Evolutionary conservation across 2,329 filamentous ascomycete genomes (phyloP), one percentile per base, ranked within the genome.

Genomic region (Penicillium sp.): DNA sequence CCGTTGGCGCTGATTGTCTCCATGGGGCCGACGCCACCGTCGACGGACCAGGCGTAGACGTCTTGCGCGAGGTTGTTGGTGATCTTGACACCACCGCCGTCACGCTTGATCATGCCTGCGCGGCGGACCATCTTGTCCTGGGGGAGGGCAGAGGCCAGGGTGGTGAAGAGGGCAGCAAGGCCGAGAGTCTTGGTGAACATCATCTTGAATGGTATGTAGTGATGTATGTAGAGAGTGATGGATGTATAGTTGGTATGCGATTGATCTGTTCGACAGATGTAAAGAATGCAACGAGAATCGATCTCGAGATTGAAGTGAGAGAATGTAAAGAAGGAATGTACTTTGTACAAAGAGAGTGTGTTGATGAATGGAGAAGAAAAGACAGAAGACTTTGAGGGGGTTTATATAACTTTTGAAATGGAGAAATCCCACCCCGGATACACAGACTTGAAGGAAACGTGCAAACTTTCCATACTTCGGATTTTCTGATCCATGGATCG

Each of bases 11-110:
- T 41, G 47, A 73, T 56, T 49, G 58, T 68, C 38, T 65, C 50
- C 67, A 69, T 72, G 45, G 63, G 47, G 41, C 65, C 65, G 48
- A 63, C 65, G 14, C 55, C 56, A 46, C 67, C 57, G 53, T 64
- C 51, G 34, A 73, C 68, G 46, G 71, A 72, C 71, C 70, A 72
- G 57, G 70, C 64, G 57, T 72, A 73, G 58, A 73, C 56, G 53
- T 64, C 57, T 38, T 58, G 41, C 38, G 56, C 48, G 55, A 72
- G 66, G 60, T 67, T 66, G 66, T 73, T 73, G 58, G 63, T 55
- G 53, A 73, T 70, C 50, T 50, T 57, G 51, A 71, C 69, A 35
- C 59, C 57, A 44, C 69, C 68, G 41, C 58, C 47, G 18, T 52
- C 27, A 35, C 47, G 47, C 36, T 52, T 45, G 31, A 51, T 58